These are phyloP conservation scores for Ambrosia trifida DNA, from an alignment of 129 eudicot genomes.

Conservation along the genomic window DNA sequence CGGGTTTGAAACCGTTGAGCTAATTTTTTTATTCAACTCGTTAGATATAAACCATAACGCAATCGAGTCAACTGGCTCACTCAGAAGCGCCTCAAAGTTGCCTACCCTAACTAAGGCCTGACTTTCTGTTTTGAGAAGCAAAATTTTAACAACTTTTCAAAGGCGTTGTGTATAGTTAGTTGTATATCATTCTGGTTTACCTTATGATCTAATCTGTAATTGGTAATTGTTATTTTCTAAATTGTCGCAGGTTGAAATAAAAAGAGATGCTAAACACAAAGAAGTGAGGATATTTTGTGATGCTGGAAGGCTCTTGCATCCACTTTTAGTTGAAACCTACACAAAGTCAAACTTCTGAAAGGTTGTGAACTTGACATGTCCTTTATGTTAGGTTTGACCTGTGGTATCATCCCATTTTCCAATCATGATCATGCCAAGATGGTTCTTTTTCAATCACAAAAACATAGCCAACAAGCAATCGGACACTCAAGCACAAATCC, in stretches of 20 bases:
- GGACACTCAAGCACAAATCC: conserved; percentile 77
- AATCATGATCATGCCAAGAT: conserved; percentile 88
- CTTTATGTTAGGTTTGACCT: conserved; percentile 65
- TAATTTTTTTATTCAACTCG: no score
- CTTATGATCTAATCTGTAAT: conserved; percentile 6
- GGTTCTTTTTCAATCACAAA: conserved; percentile 74
- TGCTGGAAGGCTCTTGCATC: conserved; percentile 88
- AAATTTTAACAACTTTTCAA: no score
- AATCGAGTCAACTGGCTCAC: no score
- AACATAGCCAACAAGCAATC: conserved; percentile 86
- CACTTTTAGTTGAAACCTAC: conserved; percentile 78
- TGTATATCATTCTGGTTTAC: neutral
- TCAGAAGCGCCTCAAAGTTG: no score
- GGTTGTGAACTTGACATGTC: conserved; percentile 81
- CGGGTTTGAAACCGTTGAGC: no score
- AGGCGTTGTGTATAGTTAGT: no score
- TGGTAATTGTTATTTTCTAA: neutral
- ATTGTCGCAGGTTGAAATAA: conserved; percentile 69
- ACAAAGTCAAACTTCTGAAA: conserved; percentile 57
- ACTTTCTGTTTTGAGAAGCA: no score
- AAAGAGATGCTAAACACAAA: conserved; percentile 57
- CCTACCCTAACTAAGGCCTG: no score
- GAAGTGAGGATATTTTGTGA: conserved; percentile 89
- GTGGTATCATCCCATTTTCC: conserved; percentile 77
- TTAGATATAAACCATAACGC: no score